phyloP scores from a whole-genome alignment of 2,329 filamentous ascomycete species.

The Aureobasidium leucospermi region DNA sequence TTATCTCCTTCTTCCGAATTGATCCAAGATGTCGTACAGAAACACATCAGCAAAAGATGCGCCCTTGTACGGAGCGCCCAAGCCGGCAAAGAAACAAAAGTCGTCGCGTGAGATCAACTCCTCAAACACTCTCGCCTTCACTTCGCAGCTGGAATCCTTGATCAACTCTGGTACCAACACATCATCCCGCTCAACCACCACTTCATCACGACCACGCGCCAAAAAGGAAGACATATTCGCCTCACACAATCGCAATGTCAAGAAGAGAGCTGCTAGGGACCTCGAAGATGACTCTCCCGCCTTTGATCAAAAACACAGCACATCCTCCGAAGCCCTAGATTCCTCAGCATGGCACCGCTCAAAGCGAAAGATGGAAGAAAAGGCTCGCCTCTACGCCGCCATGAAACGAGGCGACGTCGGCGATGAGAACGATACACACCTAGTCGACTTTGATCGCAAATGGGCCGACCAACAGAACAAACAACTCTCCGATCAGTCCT shows the following conservation, averaged over 20 bases:
- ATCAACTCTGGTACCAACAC: conserved; percentile 49
- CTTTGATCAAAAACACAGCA: conserved; percentile 56
- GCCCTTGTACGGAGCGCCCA: conserved; percentile 68
- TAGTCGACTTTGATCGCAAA: conserved; percentile 93
- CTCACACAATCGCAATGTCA: conserved; percentile 54
- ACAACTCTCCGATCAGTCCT: conserved; percentile 32
- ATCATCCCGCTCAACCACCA: conserved; percentile 31
- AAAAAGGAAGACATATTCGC: conserved; percentile 64
- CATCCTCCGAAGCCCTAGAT: conserved; percentile 57
- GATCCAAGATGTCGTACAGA: conserved; percentile 1
- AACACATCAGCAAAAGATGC: conserved; percentile 42
- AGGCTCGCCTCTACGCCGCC: conserved; percentile 77
- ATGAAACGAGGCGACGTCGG: conserved; percentile 80
- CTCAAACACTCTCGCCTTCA: conserved; percentile 72
- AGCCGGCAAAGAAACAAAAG: conserved; percentile 51
- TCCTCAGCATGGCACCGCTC: conserved; percentile 55
- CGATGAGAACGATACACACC: conserved; percentile 53
- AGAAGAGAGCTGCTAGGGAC: conserved; percentile 56
- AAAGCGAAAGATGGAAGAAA: conserved; percentile 79
- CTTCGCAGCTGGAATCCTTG: conserved; percentile 77
- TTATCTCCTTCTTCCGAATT: not conserved
- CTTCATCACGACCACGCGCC: conserved; percentile 44
- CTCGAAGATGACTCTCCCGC: conserved; percentile 47
- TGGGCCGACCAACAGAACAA: conserved; percentile 50
- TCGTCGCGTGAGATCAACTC: conserved; percentile 58